Evolutionary conservation across 176 grass and related monocot species (phyloP).

Genomic region (Rhynchospora breviuscula): DNA sequence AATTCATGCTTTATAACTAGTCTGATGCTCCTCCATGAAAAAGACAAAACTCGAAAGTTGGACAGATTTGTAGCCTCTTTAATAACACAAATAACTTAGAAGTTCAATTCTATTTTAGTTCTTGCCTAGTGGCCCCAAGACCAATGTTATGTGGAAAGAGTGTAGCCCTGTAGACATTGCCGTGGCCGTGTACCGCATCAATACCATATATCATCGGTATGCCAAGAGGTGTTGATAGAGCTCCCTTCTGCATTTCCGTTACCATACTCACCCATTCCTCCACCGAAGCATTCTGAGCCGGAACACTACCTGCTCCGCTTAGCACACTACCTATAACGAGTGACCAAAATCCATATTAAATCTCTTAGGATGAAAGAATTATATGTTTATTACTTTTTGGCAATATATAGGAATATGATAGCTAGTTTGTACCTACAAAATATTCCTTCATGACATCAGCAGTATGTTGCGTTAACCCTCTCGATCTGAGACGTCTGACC

Average conservation of each 20-base stretch:
- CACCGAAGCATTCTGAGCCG: constrained; percentile 26
- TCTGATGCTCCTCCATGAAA: not conserved
- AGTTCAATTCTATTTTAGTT: not conserved
- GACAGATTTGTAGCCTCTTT: not conserved
- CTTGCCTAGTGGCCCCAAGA: constrained; percentile 25
- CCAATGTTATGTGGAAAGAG: constrained; percentile 5
- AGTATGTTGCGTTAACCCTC: constrained; percentile 33
- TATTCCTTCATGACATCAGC: constrained; percentile 34
- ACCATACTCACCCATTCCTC: constrained; percentile 46
- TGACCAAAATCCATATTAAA: not conserved
- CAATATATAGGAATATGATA: constrained; percentile 6
- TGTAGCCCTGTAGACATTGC: constrained; percentile 1
- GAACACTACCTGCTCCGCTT: constrained; percentile 53
- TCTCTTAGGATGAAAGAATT: not conserved
- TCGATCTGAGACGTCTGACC: constrained; percentile 55
- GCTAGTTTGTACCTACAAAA: not conserved
- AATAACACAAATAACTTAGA: not conserved
- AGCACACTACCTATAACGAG: constrained; percentile 41
- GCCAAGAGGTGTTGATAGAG: constrained; percentile 13
- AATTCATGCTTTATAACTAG: not conserved
- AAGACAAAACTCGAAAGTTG: not conserved
- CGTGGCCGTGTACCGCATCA: constrained; percentile 7
- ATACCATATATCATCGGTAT: constrained; percentile 10
- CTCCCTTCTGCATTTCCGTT: constrained; percentile 33
- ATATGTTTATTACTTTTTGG: not conserved